These are phyloP conservation scores for Sporobolomyces phaffii DNA, from an alignment of 768 basidiomycete genomes.

Conservation along the genomic window DNA sequence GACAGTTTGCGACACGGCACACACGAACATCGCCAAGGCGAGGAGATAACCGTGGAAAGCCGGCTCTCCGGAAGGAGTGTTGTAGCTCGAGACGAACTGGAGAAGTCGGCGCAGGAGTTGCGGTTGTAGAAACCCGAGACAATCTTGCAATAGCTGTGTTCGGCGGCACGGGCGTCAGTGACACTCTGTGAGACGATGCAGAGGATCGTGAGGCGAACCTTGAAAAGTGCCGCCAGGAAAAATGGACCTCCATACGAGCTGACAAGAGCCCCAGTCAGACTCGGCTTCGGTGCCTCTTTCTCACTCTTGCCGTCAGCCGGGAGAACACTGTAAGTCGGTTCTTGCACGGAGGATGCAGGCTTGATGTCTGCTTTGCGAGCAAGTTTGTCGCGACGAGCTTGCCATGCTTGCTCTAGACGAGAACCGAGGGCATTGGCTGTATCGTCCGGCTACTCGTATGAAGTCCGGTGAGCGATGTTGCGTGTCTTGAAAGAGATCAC, in stretches of 20 bases:
- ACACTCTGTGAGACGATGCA: too few relatives aligned
- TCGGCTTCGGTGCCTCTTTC: conserved; percentile 46
- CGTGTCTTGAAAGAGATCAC: too few relatives aligned
- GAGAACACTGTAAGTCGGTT: conserved; percentile 9
- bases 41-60: conserved; percentile 67
- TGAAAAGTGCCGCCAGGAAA: conserved; percentile 46
- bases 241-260: conserved; percentile 75
- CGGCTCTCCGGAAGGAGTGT: conserved; percentile 49
- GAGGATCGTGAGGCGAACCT: conserved; percentile 8
- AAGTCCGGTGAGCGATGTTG: too few relatives aligned
- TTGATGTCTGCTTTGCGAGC: conserved; percentile 15
- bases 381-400: conserved; percentile 47
- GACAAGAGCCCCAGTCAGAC: conserved; percentile 67
- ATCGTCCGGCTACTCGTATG: conserved; percentile 53
- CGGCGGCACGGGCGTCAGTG: neutral
- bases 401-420: conserved; percentile 58
- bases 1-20: conserved; percentile 73
- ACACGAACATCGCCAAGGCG: conserved; percentile 70
- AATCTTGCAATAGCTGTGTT: conserved; percentile 56
- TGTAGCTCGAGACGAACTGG: conserved; percentile 73
- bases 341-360: neutral
- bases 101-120: conserved; percentile 74
- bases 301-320: conserved; percentile 37
- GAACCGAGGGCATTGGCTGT: conserved; percentile 64
- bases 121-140: conserved; percentile 76